These are phyloP conservation scores for Ophiosphaerella narmari DNA, from an alignment of 2,329 filamentous ascomycete genomes.

Conservation along the genomic window DNA sequence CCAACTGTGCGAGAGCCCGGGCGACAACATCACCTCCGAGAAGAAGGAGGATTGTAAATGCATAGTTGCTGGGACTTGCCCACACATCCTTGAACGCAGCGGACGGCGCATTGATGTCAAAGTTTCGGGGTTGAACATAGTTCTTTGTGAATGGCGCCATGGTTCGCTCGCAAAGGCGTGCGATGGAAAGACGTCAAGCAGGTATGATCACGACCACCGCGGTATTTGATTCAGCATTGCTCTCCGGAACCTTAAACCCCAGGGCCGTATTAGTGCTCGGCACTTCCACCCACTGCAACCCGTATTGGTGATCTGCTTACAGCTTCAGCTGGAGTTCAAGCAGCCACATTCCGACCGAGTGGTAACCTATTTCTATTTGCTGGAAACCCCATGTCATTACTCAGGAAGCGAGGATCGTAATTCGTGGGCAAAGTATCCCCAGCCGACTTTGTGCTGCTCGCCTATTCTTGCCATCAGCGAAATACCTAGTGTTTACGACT, in stretches of 20 bases:
- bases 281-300: not conserved
- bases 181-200: not conserved
- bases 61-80: slow-evolving; percentile 7
- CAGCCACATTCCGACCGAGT: not conserved
- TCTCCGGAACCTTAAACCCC: too few species aligned
- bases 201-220: too few species aligned
- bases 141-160: slow-evolving; percentile 10
- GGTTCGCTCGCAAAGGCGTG: not conserved
- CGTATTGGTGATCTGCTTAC: not conserved
- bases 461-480: not conserved
- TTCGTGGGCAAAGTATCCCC: not conserved
- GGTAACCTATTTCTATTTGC: not conserved
- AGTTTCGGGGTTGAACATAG: slow-evolving; percentile 4
- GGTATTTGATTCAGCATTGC: too few species aligned
- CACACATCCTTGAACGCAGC: slow-evolving; percentile 4
- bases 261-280: too few species aligned
- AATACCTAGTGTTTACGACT: not conserved
- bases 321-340: not conserved
- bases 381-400: not conserved
- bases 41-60: slow-evolving; percentile 15
- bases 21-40: slow-evolving; percentile 16
- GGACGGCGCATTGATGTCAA: slow-evolving; percentile 10
- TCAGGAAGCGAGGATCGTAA: not conserved
- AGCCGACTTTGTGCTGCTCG: not conserved
- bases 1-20: slow-evolving; percentile 21